Conservation (phyloP, 2,329 filamentous ascomycete genomes). For the Fusarium kyushuense region DNA sequence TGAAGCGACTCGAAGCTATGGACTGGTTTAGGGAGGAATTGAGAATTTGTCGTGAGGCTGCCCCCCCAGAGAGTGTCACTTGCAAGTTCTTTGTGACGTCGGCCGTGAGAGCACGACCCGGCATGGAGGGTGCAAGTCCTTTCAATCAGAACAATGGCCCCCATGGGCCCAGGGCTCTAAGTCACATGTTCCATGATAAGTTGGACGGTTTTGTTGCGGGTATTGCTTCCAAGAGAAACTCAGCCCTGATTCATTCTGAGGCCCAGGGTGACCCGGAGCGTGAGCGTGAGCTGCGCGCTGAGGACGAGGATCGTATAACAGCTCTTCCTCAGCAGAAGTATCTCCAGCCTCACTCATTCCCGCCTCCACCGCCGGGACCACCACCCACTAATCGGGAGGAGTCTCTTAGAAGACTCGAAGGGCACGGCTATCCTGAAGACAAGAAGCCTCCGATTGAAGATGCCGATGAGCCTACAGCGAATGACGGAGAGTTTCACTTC, state of each 20-base stretch:
- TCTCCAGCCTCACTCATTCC: conserved; percentile 64
- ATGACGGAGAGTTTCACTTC: conserved; percentile 67
- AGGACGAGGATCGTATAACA: conserved; percentile 87
- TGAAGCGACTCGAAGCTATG: conserved; percentile 92
- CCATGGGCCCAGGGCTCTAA: conserved; percentile 68
- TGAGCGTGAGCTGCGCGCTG: conserved; percentile 81
- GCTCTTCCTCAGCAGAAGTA: conserved; percentile 79
- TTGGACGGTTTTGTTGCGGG: conserved; percentile 89
- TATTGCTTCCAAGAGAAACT: conserved; percentile 88
- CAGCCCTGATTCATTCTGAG: conserved; percentile 83
- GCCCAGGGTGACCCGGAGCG: conserved; percentile 82
- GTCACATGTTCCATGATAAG: conserved; percentile 83
- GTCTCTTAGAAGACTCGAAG: conserved; percentile 63
- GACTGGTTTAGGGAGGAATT: conserved; percentile 98
- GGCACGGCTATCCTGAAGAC: conserved; percentile 60
- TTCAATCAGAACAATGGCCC: conserved; percentile 42
- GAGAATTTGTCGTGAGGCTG: conserved; percentile 88
- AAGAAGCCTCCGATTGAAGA: conserved; percentile 50
- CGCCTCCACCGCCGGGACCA: conserved; percentile 49
- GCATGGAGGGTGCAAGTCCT: conserved; percentile 61
- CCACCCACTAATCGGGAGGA: conserved; percentile 57
- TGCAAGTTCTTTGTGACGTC: conserved; percentile 96
- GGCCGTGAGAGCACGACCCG: conserved; percentile 58
- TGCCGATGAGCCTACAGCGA: conserved; percentile 36
- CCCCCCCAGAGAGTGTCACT: conserved; percentile 87